phyloP scores from a whole-genome alignment of 2,329 filamentous ascomycete genomes.

The Didymella exigua region DNA sequence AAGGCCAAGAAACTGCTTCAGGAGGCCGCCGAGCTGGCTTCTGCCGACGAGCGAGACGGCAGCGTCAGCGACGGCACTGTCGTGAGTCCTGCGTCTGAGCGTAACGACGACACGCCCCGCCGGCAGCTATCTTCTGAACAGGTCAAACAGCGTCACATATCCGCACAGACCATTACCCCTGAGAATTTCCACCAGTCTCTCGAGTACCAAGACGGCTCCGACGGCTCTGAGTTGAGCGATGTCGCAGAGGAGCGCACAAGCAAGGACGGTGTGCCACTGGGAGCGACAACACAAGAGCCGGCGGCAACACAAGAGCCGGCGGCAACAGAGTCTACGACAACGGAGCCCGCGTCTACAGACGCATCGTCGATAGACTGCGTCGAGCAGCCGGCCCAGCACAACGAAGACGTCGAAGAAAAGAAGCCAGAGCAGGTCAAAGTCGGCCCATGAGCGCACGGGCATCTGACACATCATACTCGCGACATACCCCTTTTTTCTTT shows the following conservation, averaged over 20 bases:
- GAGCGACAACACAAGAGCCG: not conserved
- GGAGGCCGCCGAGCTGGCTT: slow-evolving; percentile 36
- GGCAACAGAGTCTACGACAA: not conserved
- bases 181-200: slow-evolving; percentile 34
- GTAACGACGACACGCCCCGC: slow-evolving; percentile 29
- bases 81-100: slow-evolving; percentile 26
- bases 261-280: slow-evolving; percentile 8
- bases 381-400: slow-evolving; percentile 1
- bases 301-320: not conserved
- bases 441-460: not conserved
- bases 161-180: slow-evolving; percentile 45
- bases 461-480: slow-evolving; percentile 4
- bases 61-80: slow-evolving; percentile 33
- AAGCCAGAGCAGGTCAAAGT: not conserved
- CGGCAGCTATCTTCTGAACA: slow-evolving; percentile 34
- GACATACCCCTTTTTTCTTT: slow-evolving; percentile 13
- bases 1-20: slow-evolving; percentile 48
- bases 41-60: slow-evolving; percentile 36
- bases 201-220: slow-evolving; percentile 31
- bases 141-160: slow-evolving; percentile 44
- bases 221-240: slow-evolving; percentile 43
- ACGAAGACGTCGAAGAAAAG: not conserved
- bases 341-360: not conserved
- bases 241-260: slow-evolving; percentile 36
- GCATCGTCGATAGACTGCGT: slow-evolving; percentile 2